Evolutionary conservation across 176 grass and related monocot species (phyloP), one percentile per base, ranked within the genome.

Genomic region (Ensete ventricosum): DNA sequence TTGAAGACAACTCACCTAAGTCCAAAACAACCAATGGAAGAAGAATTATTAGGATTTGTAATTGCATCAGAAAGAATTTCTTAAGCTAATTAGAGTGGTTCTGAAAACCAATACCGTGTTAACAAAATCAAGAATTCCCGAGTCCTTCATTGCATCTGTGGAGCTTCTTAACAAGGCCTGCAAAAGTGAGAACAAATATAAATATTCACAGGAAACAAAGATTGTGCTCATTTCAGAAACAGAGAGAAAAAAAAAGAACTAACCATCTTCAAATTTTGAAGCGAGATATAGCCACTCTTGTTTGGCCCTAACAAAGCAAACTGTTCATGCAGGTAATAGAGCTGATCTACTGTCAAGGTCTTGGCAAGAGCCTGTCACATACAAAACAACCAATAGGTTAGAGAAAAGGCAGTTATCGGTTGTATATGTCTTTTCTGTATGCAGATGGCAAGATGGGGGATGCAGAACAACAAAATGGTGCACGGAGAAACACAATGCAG

Each of bases 111-210:
- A 73, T 91, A 98, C 94, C 52, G 79, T 86, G 81, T 89, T 91
- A 73, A 91, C 96, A 84, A 99, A 99, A 23, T 99, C 96, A 55
- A 92, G 72, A 76, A 95, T 86, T 80, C 89, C 86, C 13, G 96
- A 95, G 79, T 99, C 88, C 79, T 99, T 99, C 88, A 99, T 95
- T 70, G 88, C 91, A 48, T 99, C 91, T 7, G 96, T 99, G 8
- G 96, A 94, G 77, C 88, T 87, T 83, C 88, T 99, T 68, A 89
- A 80, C 81, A 99, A 82, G 9, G 91, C 84, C 96, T 99, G 82
- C 11, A 53, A 69, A 70, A 70, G 34, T 14, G 10, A 55, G 34
- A 69, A 34, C 43, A 20, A 19, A 14, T 50, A 69, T 54, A 53
- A 9, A 54, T 26, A 65, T 0, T 50, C 7, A 1, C 20, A 0